Evolutionary conservation across 2,329 filamentous ascomycete species (phyloP).

Genomic region (Claviceps purpurea): DNA sequence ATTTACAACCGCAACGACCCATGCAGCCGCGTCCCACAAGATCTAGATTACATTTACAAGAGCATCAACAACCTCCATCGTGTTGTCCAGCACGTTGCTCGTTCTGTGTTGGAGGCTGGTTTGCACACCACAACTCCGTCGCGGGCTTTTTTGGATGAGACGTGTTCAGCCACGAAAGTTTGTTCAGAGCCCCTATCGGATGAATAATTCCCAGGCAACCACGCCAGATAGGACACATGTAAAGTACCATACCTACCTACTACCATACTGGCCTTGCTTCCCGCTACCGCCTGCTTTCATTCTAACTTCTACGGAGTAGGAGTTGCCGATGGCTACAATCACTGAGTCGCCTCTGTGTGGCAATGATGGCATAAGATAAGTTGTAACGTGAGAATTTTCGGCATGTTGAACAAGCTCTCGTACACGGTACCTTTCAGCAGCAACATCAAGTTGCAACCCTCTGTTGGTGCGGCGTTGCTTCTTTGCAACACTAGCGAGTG

Average conservation of each 20-base stretch:
- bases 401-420: not conserved
- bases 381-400: not conserved
- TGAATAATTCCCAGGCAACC: not conserved
- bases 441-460: not conserved
- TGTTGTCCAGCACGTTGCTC: not conserved
- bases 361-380: not conserved
- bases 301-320: not conserved
- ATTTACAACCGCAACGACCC: slow-evolving; percentile 7
- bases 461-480: not conserved
- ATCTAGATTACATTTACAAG: slow-evolving; percentile 1
- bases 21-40: slow-evolving; percentile 7
- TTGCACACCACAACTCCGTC: not conserved
- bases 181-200: not conserved
- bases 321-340: not conserved
- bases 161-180: slow-evolving; percentile 1
- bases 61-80: slow-evolving; percentile 4
- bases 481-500: not conserved
- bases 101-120: no score
- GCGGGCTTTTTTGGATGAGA: not conserved
- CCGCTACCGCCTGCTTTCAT: not conserved
- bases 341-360: not conserved
- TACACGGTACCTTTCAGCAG: not conserved
- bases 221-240: not conserved
- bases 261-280: not conserved
- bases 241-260: not conserved